Conservation (phyloP, 495 filamentous ascomycete genomes). For the Aspergillus bertholletiae region DNA sequence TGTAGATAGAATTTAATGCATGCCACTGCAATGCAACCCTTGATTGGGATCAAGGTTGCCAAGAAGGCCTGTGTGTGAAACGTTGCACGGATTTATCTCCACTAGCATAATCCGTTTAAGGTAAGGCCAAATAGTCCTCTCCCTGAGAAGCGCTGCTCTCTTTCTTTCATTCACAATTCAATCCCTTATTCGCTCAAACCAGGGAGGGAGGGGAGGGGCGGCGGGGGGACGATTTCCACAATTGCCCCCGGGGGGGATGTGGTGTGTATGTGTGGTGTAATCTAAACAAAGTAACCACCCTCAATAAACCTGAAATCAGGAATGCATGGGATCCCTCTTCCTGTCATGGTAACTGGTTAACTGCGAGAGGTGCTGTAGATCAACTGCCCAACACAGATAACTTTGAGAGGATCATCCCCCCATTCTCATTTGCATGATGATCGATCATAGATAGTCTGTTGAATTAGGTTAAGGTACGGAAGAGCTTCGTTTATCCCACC, state of each 20-base stretch:
- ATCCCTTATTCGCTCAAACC: no score
- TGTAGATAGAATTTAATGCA: not conserved
- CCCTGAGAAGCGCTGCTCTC: not conserved
- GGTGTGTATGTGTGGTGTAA: no score
- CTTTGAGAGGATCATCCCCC: slow-evolving; percentile 11
- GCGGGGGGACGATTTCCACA: no score
- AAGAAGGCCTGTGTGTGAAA: slow-evolving; percentile 32
- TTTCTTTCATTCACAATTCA: no score
- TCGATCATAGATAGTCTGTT: slow-evolving; percentile 18
- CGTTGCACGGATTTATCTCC: slow-evolving; percentile 47
- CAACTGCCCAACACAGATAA: slow-evolving; percentile 16
- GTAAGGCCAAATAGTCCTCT: slow-evolving; percentile 7
- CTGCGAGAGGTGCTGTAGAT: slow-evolving; percentile 9
- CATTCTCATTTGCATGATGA: slow-evolving; percentile 9
- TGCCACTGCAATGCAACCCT: slow-evolving; percentile 15
- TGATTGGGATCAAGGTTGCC: slow-evolving; percentile 15
- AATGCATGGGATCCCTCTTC: not conserved
- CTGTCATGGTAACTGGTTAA: not conserved
- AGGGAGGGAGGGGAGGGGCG: no score
- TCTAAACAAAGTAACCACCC: no score
- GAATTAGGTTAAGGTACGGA: slow-evolving; percentile 17
- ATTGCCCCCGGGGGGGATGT: not conserved
- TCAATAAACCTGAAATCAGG: not conserved
- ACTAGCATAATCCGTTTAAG: slow-evolving; percentile 37
- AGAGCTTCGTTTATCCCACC: not conserved